Evolutionary conservation across 176 grass and related monocot species (phyloP).

Genomic region (Themeda triandra): DNA sequence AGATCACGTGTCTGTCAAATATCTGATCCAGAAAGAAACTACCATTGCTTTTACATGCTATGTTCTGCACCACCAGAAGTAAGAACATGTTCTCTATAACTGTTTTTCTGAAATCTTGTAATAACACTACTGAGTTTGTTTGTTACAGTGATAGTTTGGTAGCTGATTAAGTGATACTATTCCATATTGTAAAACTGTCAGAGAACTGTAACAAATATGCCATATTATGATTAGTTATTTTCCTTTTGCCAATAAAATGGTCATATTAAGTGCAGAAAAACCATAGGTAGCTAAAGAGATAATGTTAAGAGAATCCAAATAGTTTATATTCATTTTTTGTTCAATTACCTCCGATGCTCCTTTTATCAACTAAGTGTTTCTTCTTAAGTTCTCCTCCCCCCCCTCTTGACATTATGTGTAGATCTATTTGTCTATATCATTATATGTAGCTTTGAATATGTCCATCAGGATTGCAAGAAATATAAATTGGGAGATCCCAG

Average conservation of each 20-base stretch:
- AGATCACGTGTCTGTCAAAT: slow-evolving; percentile 92
- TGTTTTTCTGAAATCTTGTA: slow-evolving; percentile 19
- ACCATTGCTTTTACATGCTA: slow-evolving; percentile 96
- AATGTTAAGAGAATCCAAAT: neutral
- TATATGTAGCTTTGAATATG: slow-evolving; percentile 15
- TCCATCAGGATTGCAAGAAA: slow-evolving; percentile 55
- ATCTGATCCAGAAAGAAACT: slow-evolving; percentile 91
- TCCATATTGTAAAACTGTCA: slow-evolving; percentile 15
- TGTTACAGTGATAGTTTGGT: neutral
- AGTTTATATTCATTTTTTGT: neutral
- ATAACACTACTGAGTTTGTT: neutral
- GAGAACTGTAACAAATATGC: neutral
- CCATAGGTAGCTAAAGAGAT: neutral
- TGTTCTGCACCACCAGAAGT: slow-evolving; percentile 68
- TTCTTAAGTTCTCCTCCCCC: neutral
- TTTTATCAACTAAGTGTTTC: neutral
- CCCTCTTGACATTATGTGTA: neutral
- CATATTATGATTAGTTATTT: slow-evolving; percentile 15
- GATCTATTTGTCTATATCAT: slow-evolving; percentile 1
- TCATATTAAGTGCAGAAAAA: neutral
- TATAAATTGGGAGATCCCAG: slow-evolving; percentile 78
- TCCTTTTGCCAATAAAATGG: neutral
- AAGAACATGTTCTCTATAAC: slow-evolving; percentile 14
- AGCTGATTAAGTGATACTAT: neutral
- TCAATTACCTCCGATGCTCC: too few species aligned